Conservation (phyloP, 441 rosid species). For the Brassica balearica region DNA sequence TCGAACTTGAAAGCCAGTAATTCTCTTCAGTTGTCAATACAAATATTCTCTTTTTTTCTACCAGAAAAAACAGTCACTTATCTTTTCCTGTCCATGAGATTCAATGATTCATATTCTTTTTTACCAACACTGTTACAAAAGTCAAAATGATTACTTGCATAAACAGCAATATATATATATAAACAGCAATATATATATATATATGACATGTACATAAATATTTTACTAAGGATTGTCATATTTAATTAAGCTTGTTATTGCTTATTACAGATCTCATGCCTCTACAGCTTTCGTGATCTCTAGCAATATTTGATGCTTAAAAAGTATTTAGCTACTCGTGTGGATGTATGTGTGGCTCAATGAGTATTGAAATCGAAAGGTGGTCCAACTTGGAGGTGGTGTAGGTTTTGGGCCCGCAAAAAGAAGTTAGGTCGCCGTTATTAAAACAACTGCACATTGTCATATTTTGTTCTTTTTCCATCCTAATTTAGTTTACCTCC, state of each 20-base stretch:
- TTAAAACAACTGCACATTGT: conserved; percentile 39
- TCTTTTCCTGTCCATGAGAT: neutral
- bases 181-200: too few relatives aligned
- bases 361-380: conserved; percentile 34
- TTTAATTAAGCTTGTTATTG: neutral
- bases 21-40: neutral
- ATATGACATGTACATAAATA: too few relatives aligned
- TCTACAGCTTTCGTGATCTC: neutral
- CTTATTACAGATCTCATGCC: neutral
- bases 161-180: neutral
- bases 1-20: neutral
- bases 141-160: neutral
- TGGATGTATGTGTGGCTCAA: conserved; percentile 2
- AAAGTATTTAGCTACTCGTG: conserved; percentile 5
- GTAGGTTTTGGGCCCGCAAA: conserved; percentile 35
- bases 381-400: conserved; percentile 42
- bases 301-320: neutral
- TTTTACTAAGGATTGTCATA: neutral
- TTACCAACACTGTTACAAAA: neutral
- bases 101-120: neutral
- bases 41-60: neutral
- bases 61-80: neutral
- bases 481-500: conserved; percentile 1
- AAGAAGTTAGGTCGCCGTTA: conserved; percentile 43
- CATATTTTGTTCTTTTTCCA: neutral